Conservation (phyloP, 768 basidiomycete species). For the Lyophyllum atratum region DNA sequence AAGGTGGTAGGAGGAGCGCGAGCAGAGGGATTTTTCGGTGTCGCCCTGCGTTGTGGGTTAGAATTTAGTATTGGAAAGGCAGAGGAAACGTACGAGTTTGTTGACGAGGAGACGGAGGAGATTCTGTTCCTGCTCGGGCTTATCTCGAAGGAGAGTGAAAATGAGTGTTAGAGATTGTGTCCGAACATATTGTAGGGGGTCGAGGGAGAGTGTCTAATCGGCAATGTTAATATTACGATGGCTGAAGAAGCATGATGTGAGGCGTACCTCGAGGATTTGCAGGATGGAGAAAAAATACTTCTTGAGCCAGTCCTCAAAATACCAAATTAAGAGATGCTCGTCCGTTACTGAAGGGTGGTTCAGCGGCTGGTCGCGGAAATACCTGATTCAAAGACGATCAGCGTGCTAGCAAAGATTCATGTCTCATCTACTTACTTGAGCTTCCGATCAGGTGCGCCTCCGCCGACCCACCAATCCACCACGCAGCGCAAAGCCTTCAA, state of each 20-base stretch:
- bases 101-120: constrained; percentile 89
- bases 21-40: constrained; percentile 82
- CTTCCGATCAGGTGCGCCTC: constrained; percentile 86
- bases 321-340: constrained; percentile 76
- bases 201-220: constrained; percentile 75
- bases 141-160: constrained; percentile 78
- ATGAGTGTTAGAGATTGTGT: constrained; percentile 81
- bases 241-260: neutral
- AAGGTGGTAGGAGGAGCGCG: constrained; percentile 86
- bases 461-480: constrained; percentile 97
- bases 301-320: constrained; percentile 98
- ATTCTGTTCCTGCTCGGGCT: constrained; percentile 98
- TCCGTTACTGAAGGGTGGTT: constrained; percentile 65
- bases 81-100: constrained; percentile 68
- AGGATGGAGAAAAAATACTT: constrained; percentile 93
- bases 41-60: constrained; percentile 63
- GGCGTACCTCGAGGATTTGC: constrained; percentile 83
- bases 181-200: constrained; percentile 86
- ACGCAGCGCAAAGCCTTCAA: constrained; percentile 89
- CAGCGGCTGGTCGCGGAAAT: constrained; percentile 88
- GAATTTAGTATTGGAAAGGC: neutral
- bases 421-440: constrained; percentile 59
- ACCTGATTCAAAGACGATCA: constrained; percentile 47
- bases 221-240: neutral
- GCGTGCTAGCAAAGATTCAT: neutral